phyloP scores from a whole-genome alignment of 768 basidiomycete genomes.

The Termitomyces bulborhizus region DNA sequence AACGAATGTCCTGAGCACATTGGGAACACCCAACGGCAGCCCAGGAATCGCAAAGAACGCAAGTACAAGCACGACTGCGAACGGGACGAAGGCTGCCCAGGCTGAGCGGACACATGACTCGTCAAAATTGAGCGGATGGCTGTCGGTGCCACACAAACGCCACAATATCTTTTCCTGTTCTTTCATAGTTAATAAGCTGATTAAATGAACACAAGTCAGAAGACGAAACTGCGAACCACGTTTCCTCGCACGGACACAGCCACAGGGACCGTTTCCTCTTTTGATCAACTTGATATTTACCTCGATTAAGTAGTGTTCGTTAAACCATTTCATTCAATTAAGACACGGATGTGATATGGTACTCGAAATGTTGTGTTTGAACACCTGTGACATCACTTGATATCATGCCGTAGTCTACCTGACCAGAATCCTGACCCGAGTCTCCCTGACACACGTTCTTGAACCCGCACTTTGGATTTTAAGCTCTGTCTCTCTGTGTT shows the following conservation, averaged over 20 bases:
- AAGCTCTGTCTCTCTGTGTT: too few relatives aligned
- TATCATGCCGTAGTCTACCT: too few relatives aligned
- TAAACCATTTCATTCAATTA: too few relatives aligned
- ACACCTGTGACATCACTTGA: too few relatives aligned
- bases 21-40: not conserved
- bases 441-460: too few relatives aligned
- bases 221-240: not conserved
- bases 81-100: conserved; percentile 15
- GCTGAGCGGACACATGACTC: not conserved
- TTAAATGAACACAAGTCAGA: not conserved
- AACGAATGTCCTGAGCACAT: conserved; percentile 25
- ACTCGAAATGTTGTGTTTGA: too few relatives aligned
- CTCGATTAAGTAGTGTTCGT: not conserved
- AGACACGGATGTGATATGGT: too few relatives aligned
- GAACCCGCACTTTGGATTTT: too few relatives aligned
- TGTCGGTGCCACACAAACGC: conserved; percentile 20
- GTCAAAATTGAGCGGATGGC: not conserved
- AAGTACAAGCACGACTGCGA: conserved; percentile 29
- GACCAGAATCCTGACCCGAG: too few relatives aligned
- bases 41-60: conserved; percentile 25
- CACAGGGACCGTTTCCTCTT: not conserved
- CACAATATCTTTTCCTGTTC: not conserved
- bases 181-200: not conserved
- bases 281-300: not conserved
- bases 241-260: not conserved